Percentiles rank a stretch among this genome's conserved stretches.
Evolutionary conservation across 108 stramenopile species (phyloP).

Genomic region (Discostella pseudostelligera): DNA sequence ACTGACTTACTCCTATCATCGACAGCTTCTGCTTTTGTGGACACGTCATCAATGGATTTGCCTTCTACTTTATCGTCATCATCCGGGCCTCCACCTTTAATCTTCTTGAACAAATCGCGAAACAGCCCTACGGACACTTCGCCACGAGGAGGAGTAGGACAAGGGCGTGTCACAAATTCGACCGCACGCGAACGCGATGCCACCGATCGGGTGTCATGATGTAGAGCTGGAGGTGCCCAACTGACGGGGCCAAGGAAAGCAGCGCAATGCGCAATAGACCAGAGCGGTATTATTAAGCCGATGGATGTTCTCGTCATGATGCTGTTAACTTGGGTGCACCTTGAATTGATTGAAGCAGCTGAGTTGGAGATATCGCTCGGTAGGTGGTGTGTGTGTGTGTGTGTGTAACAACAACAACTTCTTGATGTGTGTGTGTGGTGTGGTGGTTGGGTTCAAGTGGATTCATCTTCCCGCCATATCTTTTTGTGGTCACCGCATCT

Average conservation of each 20-base stretch:
- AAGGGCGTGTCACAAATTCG: no score
- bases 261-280: not conserved
- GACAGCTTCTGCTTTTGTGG: not conserved
- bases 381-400: no score
- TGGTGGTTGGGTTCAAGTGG: no score
- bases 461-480: no score
- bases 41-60: not conserved
- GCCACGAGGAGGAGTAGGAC: not conserved
- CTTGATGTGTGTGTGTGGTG: no score
- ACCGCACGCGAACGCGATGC: not conserved
- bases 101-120: constrained; percentile 28
- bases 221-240: not conserved
- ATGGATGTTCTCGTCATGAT: constrained; percentile 5
- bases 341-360: no score
- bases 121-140: constrained; percentile 25
- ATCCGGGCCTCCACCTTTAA: constrained; percentile 9
- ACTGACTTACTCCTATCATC: not conserved
- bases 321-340: not conserved
- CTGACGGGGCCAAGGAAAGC: not conserved
- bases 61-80: not conserved
- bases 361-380: no score
- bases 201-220: not conserved
- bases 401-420: no score
- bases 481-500: no score
- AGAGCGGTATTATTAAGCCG: not conserved